Evolutionary conservation across 2,329 filamentous ascomycete genomes (phyloP).

Genomic region (Xylaria multiplex): DNA sequence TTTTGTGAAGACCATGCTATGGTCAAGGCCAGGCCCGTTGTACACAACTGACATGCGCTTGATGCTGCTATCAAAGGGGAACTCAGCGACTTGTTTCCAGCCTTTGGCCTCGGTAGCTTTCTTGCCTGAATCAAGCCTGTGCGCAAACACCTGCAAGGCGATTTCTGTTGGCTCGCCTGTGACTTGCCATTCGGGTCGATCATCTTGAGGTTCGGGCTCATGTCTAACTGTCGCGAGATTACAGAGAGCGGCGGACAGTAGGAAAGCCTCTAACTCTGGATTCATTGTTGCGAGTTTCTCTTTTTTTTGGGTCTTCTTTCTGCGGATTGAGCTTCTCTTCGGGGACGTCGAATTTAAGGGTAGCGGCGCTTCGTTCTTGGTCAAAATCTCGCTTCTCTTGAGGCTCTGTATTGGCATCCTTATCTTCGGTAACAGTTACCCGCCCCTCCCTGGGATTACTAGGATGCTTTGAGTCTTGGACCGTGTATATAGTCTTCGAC

Average conservation of each 20-base stretch:
- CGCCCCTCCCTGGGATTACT: conserved; percentile 69
- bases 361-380: conserved; percentile 67
- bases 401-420: conserved; percentile 49
- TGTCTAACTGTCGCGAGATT: conserved; percentile 70
- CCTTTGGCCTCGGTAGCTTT: conserved; percentile 60
- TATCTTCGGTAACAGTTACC: conserved; percentile 58
- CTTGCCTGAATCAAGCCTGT: conserved; percentile 71
- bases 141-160: conserved; percentile 78
- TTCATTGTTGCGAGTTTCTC: conserved; percentile 56
- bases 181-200: conserved; percentile 70
- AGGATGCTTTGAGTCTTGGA: conserved; percentile 70
- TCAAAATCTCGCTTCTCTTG: conserved; percentile 65
- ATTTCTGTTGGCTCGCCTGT: conserved; percentile 80
- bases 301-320: conserved; percentile 50
- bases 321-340: conserved; percentile 61
- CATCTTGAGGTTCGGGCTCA: conserved; percentile 62
- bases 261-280: conserved; percentile 61
- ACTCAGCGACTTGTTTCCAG: conserved; percentile 75
- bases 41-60: conserved; percentile 86
- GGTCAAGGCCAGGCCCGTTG: conserved; percentile 57
- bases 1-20: conserved; percentile 68
- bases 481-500: conserved; percentile 64
- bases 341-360: conserved; percentile 71
- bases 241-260: conserved; percentile 69
- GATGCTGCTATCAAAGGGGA: conserved; percentile 80